phyloP scores from a whole-genome alignment of 768 basidiomycete species.

The Tulasnella calospora region DNA sequence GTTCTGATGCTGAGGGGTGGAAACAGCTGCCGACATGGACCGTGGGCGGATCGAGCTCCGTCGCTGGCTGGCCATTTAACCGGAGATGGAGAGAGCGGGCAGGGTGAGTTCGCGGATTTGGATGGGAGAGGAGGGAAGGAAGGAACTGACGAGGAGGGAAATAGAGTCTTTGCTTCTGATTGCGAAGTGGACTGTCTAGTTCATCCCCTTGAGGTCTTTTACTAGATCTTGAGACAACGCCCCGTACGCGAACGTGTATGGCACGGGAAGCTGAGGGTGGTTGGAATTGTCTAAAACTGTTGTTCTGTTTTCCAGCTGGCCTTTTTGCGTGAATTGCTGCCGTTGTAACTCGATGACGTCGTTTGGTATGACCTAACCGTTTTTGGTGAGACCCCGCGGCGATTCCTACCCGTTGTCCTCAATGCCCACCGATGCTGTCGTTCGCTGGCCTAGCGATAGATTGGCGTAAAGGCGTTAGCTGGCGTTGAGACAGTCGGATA shows the following conservation, averaged over 20 bases:
- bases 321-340: not conserved
- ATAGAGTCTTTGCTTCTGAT: not conserved
- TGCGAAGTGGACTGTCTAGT: not conserved
- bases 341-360: constrained; percentile 1
- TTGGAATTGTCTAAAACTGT: not conserved
- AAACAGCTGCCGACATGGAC: not conserved
- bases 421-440: not conserved
- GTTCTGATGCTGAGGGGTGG: not conserved
- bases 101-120: not conserved
- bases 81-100: not conserved
- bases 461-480: not conserved
- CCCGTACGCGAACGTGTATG: not conserved
- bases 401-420: not conserved
- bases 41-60: not conserved
- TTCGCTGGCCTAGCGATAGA: no score
- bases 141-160: not conserved
- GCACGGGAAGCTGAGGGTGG: not conserved
- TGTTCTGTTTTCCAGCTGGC: not conserved
- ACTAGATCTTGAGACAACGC: not conserved
- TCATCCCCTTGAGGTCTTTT: not conserved
- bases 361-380: not conserved
- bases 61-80: not conserved
- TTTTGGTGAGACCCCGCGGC: not conserved
- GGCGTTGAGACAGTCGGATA: not conserved
- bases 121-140: not conserved